Evolutionary conservation across 2,329 filamentous ascomycete genomes (phyloP).

Genomic region (Botryotinia globosa): DNA sequence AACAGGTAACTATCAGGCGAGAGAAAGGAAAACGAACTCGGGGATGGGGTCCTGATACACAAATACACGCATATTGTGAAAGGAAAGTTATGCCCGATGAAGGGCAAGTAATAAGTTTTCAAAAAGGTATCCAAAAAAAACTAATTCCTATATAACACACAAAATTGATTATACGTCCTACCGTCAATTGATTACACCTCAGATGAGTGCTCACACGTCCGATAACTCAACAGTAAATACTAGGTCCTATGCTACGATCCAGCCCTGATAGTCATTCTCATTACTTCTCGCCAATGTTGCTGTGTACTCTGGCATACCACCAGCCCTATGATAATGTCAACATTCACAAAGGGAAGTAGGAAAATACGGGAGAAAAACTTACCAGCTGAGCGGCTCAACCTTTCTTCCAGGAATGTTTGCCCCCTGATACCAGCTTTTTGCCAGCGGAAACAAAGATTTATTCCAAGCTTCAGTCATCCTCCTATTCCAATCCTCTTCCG

Average conservation of each 20-base stretch:
- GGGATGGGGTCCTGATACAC: background rate
- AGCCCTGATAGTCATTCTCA: slow-evolving; percentile 21
- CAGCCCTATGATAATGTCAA: background rate
- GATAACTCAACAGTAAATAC: background rate
- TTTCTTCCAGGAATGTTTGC: slow-evolving; percentile 43
- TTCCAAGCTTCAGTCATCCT: slow-evolving; percentile 36
- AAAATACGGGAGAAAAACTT: background rate
- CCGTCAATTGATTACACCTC: too few relatives aligned
- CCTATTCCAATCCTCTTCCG: slow-evolving; percentile 39
- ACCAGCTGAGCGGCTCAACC: slow-evolving; percentile 40
- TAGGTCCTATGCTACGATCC: slow-evolving; percentile 5
- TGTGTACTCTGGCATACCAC: slow-evolving; percentile 18
- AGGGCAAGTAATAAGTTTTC: background rate
- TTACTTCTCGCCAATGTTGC: slow-evolving; percentile 16
- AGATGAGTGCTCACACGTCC: background rate
- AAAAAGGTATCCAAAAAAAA: background rate
- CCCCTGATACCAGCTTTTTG: slow-evolving; percentile 44
- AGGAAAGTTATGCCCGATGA: background rate
- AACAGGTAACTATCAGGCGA: background rate
- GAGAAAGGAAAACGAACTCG: background rate
- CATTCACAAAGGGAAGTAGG: background rate
- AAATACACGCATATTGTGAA: background rate
- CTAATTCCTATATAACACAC: background rate
- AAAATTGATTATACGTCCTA: background rate
- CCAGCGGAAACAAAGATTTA: slow-evolving; percentile 37